Conservation (phyloP, 2,329 filamentous ascomycete genomes). For the Fragosphaeria purpurea region DNA sequence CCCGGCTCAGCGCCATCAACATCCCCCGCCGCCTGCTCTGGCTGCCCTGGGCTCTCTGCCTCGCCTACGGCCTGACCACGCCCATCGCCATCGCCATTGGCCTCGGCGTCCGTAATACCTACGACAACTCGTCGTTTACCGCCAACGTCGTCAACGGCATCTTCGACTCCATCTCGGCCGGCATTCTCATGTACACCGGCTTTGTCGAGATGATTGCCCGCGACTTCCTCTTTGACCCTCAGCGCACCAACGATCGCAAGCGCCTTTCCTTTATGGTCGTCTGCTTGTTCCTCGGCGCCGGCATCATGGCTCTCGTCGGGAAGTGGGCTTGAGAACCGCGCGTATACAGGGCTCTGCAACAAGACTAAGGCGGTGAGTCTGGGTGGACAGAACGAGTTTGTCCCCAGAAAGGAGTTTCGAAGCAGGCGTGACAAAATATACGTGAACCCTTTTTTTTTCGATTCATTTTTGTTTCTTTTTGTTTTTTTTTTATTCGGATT, state of each 20-base stretch:
- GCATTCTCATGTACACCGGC: constrained; percentile 88
- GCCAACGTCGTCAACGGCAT: constrained; percentile 74
- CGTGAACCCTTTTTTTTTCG: too few relatives aligned
- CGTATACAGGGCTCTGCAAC: too few relatives aligned
- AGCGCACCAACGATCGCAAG: constrained; percentile 67
- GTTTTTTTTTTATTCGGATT: too few relatives aligned
- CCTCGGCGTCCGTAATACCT: constrained; percentile 61
- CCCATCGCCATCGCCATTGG: constrained; percentile 79
- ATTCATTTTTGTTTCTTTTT: too few relatives aligned
- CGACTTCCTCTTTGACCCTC: constrained; percentile 89
- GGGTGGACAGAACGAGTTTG: too few relatives aligned
- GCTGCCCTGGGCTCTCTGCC: constrained; percentile 65
- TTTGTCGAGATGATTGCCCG: constrained; percentile 93
- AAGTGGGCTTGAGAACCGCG: constrained; percentile 76
- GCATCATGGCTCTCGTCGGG: constrained; percentile 71
- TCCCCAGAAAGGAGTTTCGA: too few relatives aligned
- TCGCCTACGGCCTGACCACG: constrained; percentile 68
- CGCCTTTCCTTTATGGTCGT: constrained; percentile 59
- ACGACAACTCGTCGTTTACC: constrained; percentile 41
- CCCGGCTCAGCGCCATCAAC: constrained; percentile 61
- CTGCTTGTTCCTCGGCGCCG: constrained; percentile 65
- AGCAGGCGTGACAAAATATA: too few relatives aligned
- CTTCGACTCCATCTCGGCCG: constrained; percentile 81
- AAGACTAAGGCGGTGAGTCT: too few relatives aligned
- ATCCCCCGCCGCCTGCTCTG: constrained; percentile 41